Conservation (phyloP, 164 flowering plant species). For the Vitis labrusca region DNA sequence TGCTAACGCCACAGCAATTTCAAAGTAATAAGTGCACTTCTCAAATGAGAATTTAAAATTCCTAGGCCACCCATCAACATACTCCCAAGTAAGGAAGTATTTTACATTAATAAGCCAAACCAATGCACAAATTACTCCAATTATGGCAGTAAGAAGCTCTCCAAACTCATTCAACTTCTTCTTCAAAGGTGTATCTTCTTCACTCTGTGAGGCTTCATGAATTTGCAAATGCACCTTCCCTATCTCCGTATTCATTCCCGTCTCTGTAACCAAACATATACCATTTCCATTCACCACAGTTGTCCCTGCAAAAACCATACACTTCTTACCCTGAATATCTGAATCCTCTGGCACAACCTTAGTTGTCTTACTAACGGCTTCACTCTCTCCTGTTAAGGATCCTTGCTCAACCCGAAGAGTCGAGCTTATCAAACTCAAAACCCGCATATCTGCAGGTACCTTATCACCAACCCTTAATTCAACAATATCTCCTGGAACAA, state of each 20-base stretch:
- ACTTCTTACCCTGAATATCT: conserved; percentile 57
- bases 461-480: conserved; percentile 54
- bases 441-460: conserved; percentile 59
- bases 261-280: conserved; percentile 43
- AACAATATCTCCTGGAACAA: conserved; percentile 60
- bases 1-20: conserved; percentile 66
- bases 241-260: conserved; percentile 49
- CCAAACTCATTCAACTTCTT: conserved; percentile 64
- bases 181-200: conserved; percentile 57
- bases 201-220: conserved; percentile 46
- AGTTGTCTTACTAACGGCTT: conserved; percentile 46
- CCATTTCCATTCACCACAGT: conserved; percentile 56
- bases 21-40: conserved; percentile 60
- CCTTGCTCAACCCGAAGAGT: conserved; percentile 59
- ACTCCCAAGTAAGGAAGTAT: conserved; percentile 59
- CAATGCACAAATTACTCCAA: conserved; percentile 50
- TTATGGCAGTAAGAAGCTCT: conserved; percentile 44
- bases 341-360: conserved; percentile 39
- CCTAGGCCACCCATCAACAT: conserved; percentile 55
- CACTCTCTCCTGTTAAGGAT: conserved; percentile 61
- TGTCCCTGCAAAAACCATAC: conserved; percentile 61
- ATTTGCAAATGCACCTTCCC: conserved; percentile 56
- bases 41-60: conserved; percentile 60
- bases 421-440: conserved; percentile 47
- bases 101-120: conserved; percentile 63